Base-by-base conservation (phyloP, 2,329 filamentous ascomycete species). In the Bimuria novae-zelandiae region DNA sequence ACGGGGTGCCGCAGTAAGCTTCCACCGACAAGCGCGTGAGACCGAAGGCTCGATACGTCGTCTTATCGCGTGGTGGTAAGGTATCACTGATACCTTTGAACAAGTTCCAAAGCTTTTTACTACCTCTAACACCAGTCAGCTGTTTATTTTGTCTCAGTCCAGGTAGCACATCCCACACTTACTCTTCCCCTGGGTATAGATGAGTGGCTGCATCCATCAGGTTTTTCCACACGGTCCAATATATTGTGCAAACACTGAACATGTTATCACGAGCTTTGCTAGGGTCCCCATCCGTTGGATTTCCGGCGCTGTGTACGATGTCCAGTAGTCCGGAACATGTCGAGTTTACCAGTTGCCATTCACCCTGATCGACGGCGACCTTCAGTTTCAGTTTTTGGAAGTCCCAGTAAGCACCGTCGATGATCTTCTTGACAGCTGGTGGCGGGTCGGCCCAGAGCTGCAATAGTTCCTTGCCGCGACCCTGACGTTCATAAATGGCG, bases 401-500 rank as follows among this genome's bases (percentile, higher is more conserved):
- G 41, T 72, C 68, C 12, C 58, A 52, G 11, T 54, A 35, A 30
- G 70, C 62, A 22, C 60, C 65, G 32, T 59, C 51, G 41, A 66
- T 54, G 11, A 69, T 51, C 22, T 49, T 49, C 40, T 55, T 30
- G 23, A 71, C 33, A 11, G 47, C 36, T 41, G 49, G 36, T 11
- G 65, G 57, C 8, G 65, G 56, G 12, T 54, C 48, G 10, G 51
- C 43, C 65, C 68, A 71, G 1, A 68, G 51, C 4, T 63, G 41
- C n/a, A 67, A 40, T 1, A 73, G 57, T 37, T 72, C 68, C 16
- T 45, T 50, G 14, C 41, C 56, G 21, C 58, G 59, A 12, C 53
- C 44, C 52, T 71, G 70, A 17, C 64, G 59, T 23, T 53, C 33
- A 36, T 65, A 72, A 27, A 73, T 63, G 12, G 65, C 59, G 7